Conservation (phyloP, 306 rosid species). For the Begonia peltatifolia region DNA sequence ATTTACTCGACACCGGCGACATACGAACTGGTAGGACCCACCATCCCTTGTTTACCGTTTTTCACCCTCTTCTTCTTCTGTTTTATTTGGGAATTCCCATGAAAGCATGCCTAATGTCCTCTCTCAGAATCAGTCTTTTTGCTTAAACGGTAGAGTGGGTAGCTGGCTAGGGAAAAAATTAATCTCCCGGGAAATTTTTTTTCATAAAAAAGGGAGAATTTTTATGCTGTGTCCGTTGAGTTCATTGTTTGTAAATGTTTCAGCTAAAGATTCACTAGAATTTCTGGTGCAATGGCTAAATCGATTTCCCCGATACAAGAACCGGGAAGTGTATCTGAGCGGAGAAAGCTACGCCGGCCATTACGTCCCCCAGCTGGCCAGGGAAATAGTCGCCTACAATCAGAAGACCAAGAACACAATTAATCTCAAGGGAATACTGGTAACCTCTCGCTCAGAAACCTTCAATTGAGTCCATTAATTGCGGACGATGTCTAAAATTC, state of each 20-base stretch:
- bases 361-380: slow-evolving; percentile 88
- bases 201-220: too few relatives aligned
- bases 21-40: slow-evolving; percentile 59
- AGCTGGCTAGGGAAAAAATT: too few relatives aligned
- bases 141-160: too few relatives aligned
- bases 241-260: background rate
- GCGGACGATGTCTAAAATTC: too few relatives aligned
- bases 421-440: slow-evolving; percentile 80
- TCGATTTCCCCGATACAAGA: slow-evolving; percentile 69
- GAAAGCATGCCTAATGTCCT: too few relatives aligned
- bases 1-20: slow-evolving; percentile 65
- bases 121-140: too few relatives aligned
- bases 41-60: background rate
- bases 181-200: too few relatives aligned
- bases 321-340: slow-evolving; percentile 51
- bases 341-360: slow-evolving; percentile 99
- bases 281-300: slow-evolving; percentile 70
- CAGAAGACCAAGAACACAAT: slow-evolving; percentile 37
- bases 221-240: too few relatives aligned
- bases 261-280: slow-evolving; percentile 72
- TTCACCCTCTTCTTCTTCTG: slow-evolving; percentile 3
- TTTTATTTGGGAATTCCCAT: too few relatives aligned
- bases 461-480: too few relatives aligned
- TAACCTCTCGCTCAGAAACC: slow-evolving; percentile 4
- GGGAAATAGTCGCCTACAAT: slow-evolving; percentile 46